Evolutionary conservation across 2,329 filamentous ascomycete species (phyloP).

Genomic region (Paraphoma chrysanthemicola): DNA sequence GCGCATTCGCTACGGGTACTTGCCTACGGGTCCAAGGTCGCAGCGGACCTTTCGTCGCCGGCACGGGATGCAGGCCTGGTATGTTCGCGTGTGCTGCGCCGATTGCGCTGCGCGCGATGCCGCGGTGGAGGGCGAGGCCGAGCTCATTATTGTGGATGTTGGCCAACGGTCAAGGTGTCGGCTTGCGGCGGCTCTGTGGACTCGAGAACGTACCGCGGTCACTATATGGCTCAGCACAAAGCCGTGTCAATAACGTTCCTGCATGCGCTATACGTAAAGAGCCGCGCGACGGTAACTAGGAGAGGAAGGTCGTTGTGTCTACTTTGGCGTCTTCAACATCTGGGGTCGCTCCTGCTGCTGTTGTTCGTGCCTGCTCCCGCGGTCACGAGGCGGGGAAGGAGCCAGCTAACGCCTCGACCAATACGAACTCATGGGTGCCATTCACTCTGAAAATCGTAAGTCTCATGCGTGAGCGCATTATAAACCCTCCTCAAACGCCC

Average conservation of each 20-base stretch:
- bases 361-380: background rate
- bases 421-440: background rate
- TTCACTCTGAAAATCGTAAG: background rate
- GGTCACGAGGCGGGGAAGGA: slow-evolving; percentile 2
- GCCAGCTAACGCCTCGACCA: slow-evolving; percentile 1
- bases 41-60: slow-evolving; percentile 65
- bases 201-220: slow-evolving; percentile 1
- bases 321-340: background rate
- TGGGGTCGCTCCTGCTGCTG: background rate
- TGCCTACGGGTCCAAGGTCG: slow-evolving; percentile 33
- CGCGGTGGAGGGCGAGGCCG: slow-evolving; percentile 29
- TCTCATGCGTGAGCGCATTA: background rate
- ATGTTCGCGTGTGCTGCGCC: slow-evolving; percentile 45
- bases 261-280: slow-evolving; percentile 16
- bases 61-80: slow-evolving; percentile 61
- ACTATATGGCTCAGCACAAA: slow-evolving; percentile 9
- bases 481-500: background rate
- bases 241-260: slow-evolving; percentile 6
- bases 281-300: slow-evolving; percentile 13
- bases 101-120: slow-evolving; percentile 24
- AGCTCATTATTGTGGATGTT: slow-evolving; percentile 13
- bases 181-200: slow-evolving; percentile 23
- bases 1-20: slow-evolving; percentile 27
- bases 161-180: slow-evolving; percentile 2
- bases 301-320: slow-evolving; percentile 16